phyloP scores from a whole-genome alignment of 495 filamentous ascomycete species.

The Staphylotrichum tortipilum region DNA sequence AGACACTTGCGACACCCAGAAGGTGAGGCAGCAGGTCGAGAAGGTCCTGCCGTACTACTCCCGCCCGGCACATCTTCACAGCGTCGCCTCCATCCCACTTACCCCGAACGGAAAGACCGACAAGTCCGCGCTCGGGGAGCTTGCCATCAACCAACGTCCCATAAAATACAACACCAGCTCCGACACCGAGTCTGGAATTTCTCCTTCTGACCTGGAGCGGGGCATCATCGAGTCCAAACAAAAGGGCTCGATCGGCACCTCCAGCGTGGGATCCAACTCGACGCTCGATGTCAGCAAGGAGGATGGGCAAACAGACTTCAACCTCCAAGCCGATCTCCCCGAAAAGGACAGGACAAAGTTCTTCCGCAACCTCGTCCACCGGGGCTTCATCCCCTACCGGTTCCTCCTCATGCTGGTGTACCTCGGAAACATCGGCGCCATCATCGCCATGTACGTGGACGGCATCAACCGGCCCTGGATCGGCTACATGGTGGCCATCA shows the following conservation, averaged over 20 bases:
- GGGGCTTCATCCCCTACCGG: not conserved
- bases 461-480: not conserved
- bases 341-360: not conserved
- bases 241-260: not conserved
- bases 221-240: not conserved
- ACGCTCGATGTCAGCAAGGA: not conserved
- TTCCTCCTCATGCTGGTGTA: not conserved
- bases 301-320: constrained; percentile 3
- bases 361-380: not conserved
- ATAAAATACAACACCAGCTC: not conserved
- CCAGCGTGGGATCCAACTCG: not conserved
- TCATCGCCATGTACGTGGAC: constrained; percentile 13
- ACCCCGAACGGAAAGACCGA: constrained; percentile 35
- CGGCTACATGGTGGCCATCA: constrained; percentile 20
- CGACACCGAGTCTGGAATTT: not conserved
- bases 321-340: not conserved
- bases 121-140: constrained; percentile 19
- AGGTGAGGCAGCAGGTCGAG: constrained; percentile 11
- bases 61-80: constrained; percentile 10
- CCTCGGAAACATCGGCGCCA: constrained; percentile 8
- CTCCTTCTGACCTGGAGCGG: not conserved
- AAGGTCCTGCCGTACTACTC: constrained; percentile 30
- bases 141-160: not conserved
- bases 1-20: not conserved
- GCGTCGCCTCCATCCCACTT: constrained; percentile 14